Evolutionary conservation across 352 stramenopile genomes (phyloP), one percentile per base, ranked within the genome.

Genomic region (Phytopythium chamaehyphon): DNA sequence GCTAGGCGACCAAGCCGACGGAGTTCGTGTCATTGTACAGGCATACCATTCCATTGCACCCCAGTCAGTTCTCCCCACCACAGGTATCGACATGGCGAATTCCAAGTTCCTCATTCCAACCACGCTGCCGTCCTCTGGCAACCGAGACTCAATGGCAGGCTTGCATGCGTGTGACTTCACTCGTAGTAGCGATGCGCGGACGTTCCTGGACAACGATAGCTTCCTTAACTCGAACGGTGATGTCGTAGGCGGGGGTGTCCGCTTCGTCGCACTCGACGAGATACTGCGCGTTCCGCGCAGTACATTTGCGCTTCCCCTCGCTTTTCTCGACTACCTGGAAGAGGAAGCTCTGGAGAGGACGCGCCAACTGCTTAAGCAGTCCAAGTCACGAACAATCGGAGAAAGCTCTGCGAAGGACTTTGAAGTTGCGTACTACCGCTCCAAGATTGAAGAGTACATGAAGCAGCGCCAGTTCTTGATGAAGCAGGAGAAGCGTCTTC

Each of bases 61-160:
- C 1, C 76, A 90, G 58, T 52, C 55, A 14, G 57, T 90, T 1
- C 66, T 90, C 11, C 68, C 67, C 1, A 87, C 78, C 1, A 82
- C 73, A 1, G 74, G 78, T 1, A 63, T 88, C 10, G 77, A 90
- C 48, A 89, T 89, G 71, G 82, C 82, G 15, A 78, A 80, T 49
- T 47, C 77, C 46, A 92, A 92, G 53, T 92, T 83, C 55, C 57
- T 92, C 18, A 71, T 92, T 19, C 78, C 82, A 2, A 90, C 82
- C 33, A 80, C 64, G 0, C 49, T 89, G 15, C 57, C 64, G 33
- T 51, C 62, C 35, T 64, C 57, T n/a, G 67, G 73, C 8, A 36
- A 14, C 21, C 47, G 47, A 5, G 47, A 53, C 35, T 53, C 47
- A 1, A 11, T 53, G 1, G n/a, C 22, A 36, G n/a, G 36, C 21